phyloP scores from a whole-genome alignment of 768 basidiomycete genomes.

The Pulveroboletus sp. region DNA sequence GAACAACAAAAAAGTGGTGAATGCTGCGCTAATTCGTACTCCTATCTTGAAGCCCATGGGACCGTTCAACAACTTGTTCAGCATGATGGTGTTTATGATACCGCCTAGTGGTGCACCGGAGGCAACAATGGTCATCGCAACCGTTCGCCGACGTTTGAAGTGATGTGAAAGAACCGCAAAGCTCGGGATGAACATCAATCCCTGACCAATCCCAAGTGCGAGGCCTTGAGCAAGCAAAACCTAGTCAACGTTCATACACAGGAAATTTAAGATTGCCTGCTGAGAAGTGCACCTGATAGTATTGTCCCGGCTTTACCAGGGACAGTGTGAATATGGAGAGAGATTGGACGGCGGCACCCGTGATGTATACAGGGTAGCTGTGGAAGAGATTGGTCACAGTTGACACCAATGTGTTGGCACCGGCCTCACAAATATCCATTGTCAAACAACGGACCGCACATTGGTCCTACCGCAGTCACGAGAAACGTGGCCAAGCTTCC shows the following conservation, averaged over 20 bases:
- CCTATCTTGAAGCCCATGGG: conserved; percentile 43
- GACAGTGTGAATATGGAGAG: conserved; percentile 39
- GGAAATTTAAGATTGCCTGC: background rate
- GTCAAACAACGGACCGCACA: conserved; percentile 27
- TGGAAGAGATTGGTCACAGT: background rate
- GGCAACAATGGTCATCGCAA: conserved; percentile 41
- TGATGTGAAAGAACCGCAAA: too few relatives aligned
- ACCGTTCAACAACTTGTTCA: conserved; percentile 46
- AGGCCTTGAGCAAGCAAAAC: conserved; percentile 45
- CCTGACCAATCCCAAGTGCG: conserved; percentile 39
- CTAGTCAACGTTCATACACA: conserved; percentile 18
- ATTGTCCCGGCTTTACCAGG: conserved; percentile 29
- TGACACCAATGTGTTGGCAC: too few relatives aligned
- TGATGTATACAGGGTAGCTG: conserved; percentile 19
- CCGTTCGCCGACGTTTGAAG: too few relatives aligned
- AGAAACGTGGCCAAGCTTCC: conserved; percentile 20
- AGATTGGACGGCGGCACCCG: conserved; percentile 25
- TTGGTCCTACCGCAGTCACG: conserved; percentile 14
- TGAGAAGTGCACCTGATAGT: background rate
- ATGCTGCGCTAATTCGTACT: conserved; percentile 37
- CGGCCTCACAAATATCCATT: conserved; percentile 27
- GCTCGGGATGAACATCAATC: too few relatives aligned
- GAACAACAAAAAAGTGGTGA: conserved; percentile 37
- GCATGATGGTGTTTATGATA: conserved; percentile 55
- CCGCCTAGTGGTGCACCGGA: conserved; percentile 55